These are phyloP conservation scores for Trichophyton verrucosum DNA, from an alignment of 2,329 filamentous ascomycete species.

Conservation along the genomic window DNA sequence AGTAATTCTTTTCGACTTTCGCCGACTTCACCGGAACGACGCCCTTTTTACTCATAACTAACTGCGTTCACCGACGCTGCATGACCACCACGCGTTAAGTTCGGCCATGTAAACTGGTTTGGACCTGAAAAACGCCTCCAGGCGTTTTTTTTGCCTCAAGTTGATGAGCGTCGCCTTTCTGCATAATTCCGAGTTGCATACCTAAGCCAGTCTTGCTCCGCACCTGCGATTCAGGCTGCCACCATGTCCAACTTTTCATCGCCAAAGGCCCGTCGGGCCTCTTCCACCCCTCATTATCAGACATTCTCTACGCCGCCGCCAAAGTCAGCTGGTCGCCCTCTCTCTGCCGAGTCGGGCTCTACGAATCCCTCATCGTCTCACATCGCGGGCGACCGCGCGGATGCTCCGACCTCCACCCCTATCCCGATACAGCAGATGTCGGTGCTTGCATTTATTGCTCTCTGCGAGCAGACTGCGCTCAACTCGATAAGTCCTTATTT, in stretches of 20 bases:
- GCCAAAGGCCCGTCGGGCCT: conserved; percentile 6
- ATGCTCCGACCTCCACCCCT: conserved; percentile 43
- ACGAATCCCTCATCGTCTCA: conserved; percentile 17
- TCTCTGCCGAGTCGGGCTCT: conserved; percentile 31
- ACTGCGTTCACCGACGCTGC: neutral
- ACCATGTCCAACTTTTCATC: neutral
- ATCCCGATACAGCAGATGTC: conserved; percentile 72
- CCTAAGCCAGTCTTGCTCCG: neutral
- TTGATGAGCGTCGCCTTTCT: neutral
- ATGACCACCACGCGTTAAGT: neutral
- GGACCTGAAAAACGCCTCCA: neutral
- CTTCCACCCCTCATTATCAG: conserved; percentile 33
- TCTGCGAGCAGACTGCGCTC: conserved; percentile 89
- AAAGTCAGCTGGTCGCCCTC: conserved; percentile 35
- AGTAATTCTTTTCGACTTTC: neutral
- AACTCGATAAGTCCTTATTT: conserved; percentile 95
- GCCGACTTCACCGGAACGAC: neutral
- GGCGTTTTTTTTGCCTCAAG: neutral
- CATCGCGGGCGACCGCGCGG: neutral
- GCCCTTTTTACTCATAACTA: neutral
- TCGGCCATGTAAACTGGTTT: neutral
- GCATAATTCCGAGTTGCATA: neutral
- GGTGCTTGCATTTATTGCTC: conserved; percentile 73
- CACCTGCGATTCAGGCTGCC: neutral
- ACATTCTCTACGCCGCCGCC: conserved; percentile 38